phyloP scores from a whole-genome alignment of 2,329 filamentous ascomycete genomes.

The Pseudofabraea citricarpa region DNA sequence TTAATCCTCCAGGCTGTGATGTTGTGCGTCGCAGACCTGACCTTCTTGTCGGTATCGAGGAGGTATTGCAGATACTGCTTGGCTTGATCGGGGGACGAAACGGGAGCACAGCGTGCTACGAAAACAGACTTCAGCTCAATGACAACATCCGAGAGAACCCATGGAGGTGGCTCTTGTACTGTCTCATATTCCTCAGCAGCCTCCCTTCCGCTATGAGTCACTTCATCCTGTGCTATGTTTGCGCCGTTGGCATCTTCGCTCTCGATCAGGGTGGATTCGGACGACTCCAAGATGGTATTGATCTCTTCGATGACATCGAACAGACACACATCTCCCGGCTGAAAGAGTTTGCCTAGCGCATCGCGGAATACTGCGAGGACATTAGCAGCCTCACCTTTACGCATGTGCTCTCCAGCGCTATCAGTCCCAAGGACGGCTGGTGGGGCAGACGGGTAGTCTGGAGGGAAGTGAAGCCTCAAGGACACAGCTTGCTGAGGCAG shows the following conservation, averaged over 20 bases:
- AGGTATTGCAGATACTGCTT: constrained; percentile 68
- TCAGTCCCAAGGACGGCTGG: constrained; percentile 75
- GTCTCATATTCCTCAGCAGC: not conserved
- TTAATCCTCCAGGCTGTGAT: constrained; percentile 91
- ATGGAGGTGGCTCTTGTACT: constrained; percentile 39
- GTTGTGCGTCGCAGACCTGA: constrained; percentile 87
- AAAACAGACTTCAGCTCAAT: constrained; percentile 86
- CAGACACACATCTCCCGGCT: constrained; percentile 73
- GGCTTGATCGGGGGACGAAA: constrained; percentile 67
- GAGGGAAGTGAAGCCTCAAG: constrained; percentile 63
- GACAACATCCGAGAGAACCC: constrained; percentile 70
- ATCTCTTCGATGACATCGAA: constrained; percentile 87
- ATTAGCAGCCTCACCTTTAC: constrained; percentile 66
- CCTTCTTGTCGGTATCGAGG: constrained; percentile 75
- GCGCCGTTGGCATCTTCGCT: constrained; percentile 12
- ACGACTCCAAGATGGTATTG: constrained; percentile 25
- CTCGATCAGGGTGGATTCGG: not conserved
- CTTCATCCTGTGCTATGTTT: constrained; percentile 20
- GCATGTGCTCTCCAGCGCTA: constrained; percentile 63
- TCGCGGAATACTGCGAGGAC: constrained; percentile 66
- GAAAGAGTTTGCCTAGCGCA: constrained; percentile 63
- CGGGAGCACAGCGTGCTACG: constrained; percentile 68
- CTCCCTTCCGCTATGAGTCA: not conserved
- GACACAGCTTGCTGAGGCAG: constrained; percentile 56
- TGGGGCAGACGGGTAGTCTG: constrained; percentile 67